A percentile compares a stretch with the other conserved stretches of the same genome.
These are phyloP conservation scores for Apiospora saccharicola DNA, from an alignment of 2,329 filamentous ascomycete genomes.

Conservation along the genomic window DNA sequence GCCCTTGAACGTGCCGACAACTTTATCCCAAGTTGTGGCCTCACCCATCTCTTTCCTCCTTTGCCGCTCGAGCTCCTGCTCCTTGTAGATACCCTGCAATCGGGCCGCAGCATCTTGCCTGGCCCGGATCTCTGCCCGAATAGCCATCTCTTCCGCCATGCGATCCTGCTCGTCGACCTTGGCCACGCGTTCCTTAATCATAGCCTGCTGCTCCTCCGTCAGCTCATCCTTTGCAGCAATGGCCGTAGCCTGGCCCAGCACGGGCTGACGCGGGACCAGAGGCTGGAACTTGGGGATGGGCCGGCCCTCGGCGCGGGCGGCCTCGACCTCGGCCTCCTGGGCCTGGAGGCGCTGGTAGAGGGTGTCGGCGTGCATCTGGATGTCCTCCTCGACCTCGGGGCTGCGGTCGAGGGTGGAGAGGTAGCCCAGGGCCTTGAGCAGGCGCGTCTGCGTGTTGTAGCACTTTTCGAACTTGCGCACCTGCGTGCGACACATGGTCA, in stretches of 20 bases:
- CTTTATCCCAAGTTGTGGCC: constrained; percentile 52
- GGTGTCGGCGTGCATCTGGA: constrained; percentile 95
- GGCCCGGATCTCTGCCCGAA: constrained; percentile 67
- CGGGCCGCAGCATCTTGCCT: constrained; percentile 65
- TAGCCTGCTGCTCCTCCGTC: constrained; percentile 57
- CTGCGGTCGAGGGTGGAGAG: constrained; percentile 71
- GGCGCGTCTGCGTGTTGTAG: constrained; percentile 87
- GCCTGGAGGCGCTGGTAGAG: constrained; percentile 87
- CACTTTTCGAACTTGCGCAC: constrained; percentile 83
- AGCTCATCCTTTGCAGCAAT: constrained; percentile 40
- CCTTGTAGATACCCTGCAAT: constrained; percentile 62
- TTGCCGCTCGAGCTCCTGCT: constrained; percentile 61
- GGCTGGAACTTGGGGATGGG: constrained; percentile 67
- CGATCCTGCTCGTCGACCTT: constrained; percentile 66
- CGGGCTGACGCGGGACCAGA: constrained; percentile 52
- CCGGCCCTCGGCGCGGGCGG: constrained; percentile 69
- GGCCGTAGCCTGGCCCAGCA: constrained; percentile 28
- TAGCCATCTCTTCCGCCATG: constrained; percentile 67
- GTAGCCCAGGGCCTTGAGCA: constrained; percentile 91
- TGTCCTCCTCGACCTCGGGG: constrained; percentile 77
- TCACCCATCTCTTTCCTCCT: constrained; percentile 65
- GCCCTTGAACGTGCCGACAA: constrained; percentile 35
- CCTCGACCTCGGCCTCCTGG: constrained; percentile 78
- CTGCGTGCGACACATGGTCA: constrained; percentile 84
- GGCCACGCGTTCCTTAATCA: constrained; percentile 62